Conservation (phyloP, 2,329 filamentous ascomycete species). For the Pyrenochaeta sp. region DNA sequence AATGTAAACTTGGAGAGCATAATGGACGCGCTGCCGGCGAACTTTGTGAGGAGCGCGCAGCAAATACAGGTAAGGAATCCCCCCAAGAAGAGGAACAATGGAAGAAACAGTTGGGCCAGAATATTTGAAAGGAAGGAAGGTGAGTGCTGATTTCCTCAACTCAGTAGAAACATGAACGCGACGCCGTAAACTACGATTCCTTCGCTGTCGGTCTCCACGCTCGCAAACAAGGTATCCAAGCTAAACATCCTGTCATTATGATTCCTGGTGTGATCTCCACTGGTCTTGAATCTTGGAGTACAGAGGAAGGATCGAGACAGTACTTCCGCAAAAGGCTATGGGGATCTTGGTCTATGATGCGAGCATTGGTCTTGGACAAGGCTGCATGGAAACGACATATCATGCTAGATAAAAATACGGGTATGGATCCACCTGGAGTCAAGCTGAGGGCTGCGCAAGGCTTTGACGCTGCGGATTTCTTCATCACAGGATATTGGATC, state of each 20-base stretch:
- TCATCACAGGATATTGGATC: constrained; percentile 92
- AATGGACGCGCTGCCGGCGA: constrained; percentile 86
- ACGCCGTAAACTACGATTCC: constrained; percentile 89
- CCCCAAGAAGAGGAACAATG: background rate
- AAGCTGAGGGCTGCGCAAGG: constrained; percentile 94
- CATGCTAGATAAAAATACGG: constrained; percentile 92
- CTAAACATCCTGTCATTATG: constrained; percentile 93
- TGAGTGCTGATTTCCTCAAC: constrained; percentile 33
- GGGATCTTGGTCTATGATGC: constrained; percentile 99
- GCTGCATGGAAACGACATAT: constrained; percentile 94
- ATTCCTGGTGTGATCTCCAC: constrained; percentile 97
- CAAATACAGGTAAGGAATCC: constrained; percentile 74
- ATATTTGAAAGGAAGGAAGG: background rate
- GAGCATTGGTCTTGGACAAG: constrained; percentile 90
- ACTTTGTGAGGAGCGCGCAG: constrained; percentile 83
- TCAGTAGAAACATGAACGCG: constrained; percentile 80
- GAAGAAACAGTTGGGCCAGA: background rate
- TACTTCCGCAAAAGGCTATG: constrained; percentile 96
- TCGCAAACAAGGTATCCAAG: constrained; percentile 78
- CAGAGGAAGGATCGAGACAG: constrained; percentile 79
- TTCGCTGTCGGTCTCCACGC: constrained; percentile 90
- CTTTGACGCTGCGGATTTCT: constrained; percentile 97
- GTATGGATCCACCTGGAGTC: constrained; percentile 86
- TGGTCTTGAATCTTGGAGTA: constrained; percentile 96
- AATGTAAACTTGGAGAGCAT: constrained; percentile 83